phyloP scores from a whole-genome alignment of 2,329 filamentous ascomycete genomes.

The Metarhizium robertsii region DNA sequence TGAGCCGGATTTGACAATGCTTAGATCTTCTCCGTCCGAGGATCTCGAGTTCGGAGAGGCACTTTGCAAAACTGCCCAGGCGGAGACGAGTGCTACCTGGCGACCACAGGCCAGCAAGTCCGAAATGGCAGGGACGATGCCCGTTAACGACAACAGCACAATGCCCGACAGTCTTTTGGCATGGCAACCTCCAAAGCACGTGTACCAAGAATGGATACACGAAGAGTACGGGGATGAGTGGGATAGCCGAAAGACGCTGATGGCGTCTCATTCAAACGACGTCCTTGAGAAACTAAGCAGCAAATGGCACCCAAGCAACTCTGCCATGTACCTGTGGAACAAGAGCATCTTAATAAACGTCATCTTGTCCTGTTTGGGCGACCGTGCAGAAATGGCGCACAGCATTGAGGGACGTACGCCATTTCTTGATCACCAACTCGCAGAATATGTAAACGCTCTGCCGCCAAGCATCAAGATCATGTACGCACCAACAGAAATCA shows the following conservation, averaged over 20 bases:
- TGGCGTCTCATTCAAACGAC: too few species aligned
- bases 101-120: too few species aligned
- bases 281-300: background rate
- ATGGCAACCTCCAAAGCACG: too few species aligned
- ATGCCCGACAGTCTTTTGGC: too few species aligned
- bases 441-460: constrained; percentile 8
- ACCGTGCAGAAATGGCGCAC: constrained; percentile 27
- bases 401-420: constrained; percentile 25
- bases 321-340: constrained; percentile 5
- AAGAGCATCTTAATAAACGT: constrained; percentile 14
- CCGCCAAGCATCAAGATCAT: constrained; percentile 7
- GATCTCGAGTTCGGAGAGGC: constrained; percentile 1
- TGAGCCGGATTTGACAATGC: constrained; percentile 34
- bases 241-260: too few species aligned
- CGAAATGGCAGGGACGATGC: too few species aligned
- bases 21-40: constrained; percentile 12
- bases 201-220: too few species aligned
- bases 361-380: constrained; percentile 21
- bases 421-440: constrained; percentile 19
- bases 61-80: too few species aligned
- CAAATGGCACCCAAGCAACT: constrained; percentile 6
- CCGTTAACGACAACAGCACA: too few species aligned
- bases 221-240: too few species aligned
- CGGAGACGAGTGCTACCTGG: too few species aligned
- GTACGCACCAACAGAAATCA: background rate